phyloP scores from a whole-genome alignment of 192 early-diverging fungal species.

The Backusella westeae region DNA sequence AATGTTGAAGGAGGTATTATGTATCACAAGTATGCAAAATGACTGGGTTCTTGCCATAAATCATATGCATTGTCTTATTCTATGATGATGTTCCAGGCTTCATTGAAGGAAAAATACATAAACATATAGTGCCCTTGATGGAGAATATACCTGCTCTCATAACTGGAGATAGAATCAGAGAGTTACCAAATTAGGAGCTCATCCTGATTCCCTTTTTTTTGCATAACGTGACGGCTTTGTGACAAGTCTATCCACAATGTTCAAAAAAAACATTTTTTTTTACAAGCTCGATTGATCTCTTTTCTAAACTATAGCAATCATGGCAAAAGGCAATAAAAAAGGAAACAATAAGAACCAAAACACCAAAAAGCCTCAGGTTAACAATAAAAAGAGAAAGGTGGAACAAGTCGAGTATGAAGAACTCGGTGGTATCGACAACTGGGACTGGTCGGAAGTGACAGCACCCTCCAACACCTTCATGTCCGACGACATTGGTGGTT shows the following conservation, averaged over 20 bases:
- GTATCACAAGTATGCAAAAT: no score
- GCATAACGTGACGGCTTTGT: not conserved
- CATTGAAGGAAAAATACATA: no score
- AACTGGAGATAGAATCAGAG: no score
- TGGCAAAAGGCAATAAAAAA: conserved; percentile 1
- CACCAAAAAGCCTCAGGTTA: not conserved
- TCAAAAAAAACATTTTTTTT: not conserved
- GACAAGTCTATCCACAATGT: not conserved
- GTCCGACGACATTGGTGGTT: conserved; percentile 73
- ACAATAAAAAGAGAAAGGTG: not conserved
- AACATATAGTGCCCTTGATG: no score
- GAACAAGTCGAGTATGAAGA: conserved; percentile 26
- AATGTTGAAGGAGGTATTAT: no score
- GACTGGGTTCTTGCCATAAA: no score
- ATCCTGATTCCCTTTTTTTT: not conserved
- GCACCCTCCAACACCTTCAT: conserved; percentile 46
- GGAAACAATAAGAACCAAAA: not conserved
- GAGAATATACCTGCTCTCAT: no score
- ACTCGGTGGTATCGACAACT: conserved; percentile 39
- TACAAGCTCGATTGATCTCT: not conserved
- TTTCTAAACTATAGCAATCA: not conserved
- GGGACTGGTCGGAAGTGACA: conserved; percentile 61
- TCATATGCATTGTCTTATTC: no score
- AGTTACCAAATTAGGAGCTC: not conserved
- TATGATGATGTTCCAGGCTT: no score